Conservation (phyloP, 768 basidiomycete genomes). For the Trametes maxima region DNA sequence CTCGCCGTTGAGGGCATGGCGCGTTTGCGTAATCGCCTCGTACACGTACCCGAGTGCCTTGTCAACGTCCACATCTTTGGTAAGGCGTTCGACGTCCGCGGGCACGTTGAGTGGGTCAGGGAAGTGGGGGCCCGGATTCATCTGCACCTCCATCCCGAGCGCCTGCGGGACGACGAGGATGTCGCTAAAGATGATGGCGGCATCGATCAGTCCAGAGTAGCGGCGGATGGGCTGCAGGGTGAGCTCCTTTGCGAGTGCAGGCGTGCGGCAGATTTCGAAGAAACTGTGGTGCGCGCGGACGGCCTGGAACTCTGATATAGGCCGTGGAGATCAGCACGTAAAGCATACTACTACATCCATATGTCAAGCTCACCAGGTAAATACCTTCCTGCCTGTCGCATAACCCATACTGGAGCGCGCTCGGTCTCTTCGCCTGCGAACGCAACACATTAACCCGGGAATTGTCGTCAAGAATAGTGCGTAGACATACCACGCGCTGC, state of each 20-base stretch:
- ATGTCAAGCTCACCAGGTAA: constrained; percentile 70
- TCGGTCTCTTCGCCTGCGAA: constrained; percentile 77
- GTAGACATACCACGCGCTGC: constrained; percentile 73
- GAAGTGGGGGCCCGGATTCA: constrained; percentile 92
- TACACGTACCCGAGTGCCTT: constrained; percentile 91
- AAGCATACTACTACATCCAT: not conserved
- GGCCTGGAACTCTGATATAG: constrained; percentile 78
- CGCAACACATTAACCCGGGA: not conserved
- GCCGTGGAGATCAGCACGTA: not conserved
- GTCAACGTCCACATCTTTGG: constrained; percentile 68
- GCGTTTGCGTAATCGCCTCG: constrained; percentile 85
- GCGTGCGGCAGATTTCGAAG: constrained; percentile 93
- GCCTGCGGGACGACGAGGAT: constrained; percentile 98
- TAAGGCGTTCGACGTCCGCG: constrained; percentile 66
- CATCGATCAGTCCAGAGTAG: constrained; percentile 86
- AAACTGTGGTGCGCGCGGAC: constrained; percentile 87
- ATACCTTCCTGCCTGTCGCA: constrained; percentile 96
- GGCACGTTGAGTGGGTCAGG: constrained; percentile 83
- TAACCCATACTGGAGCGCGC: constrained; percentile 96
- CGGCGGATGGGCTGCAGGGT: constrained; percentile 94
- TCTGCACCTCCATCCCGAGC: constrained; percentile 92
- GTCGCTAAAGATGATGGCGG: constrained; percentile 97
- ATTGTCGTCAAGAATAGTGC: not conserved
- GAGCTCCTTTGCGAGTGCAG: constrained; percentile 84
- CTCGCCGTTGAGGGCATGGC: constrained; percentile 77